phyloP scores from a whole-genome alignment of 306 rosid genomes.

The Argentina anserina region DNA sequence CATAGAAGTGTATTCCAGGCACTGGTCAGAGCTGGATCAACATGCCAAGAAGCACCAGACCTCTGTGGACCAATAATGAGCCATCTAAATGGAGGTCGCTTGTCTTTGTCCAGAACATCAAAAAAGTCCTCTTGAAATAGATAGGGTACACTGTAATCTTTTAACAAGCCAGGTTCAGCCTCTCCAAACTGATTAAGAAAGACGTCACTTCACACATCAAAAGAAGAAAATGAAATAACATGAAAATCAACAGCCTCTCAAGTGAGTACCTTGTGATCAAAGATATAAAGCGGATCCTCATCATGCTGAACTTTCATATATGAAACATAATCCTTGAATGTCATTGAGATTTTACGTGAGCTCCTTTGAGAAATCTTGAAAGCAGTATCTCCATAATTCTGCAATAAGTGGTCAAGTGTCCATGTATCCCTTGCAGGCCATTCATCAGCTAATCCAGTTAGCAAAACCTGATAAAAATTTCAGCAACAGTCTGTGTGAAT shows the following conservation, averaged over 20 bases:
- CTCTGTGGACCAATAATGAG: conserved; percentile 93
- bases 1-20: conserved; percentile 97
- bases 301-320: conserved; percentile 79
- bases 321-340: conserved; percentile 75
- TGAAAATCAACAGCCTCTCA: neutral
- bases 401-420: conserved; percentile 70
- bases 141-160: conserved; percentile 84
- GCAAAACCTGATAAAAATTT: conserved; percentile 51
- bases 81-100: conserved; percentile 96
- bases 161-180: conserved; percentile 74
- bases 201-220: neutral
- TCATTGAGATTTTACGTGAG: conserved; percentile 61
- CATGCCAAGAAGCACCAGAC: conserved; percentile 99
- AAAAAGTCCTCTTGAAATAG: conserved; percentile 87
- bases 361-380: conserved; percentile 86
- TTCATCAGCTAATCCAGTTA: conserved; percentile 68
- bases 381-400: conserved; percentile 60
- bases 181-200: conserved; percentile 77
- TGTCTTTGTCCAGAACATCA: conserved; percentile 66
- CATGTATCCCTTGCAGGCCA: conserved; percentile 91
- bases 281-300: conserved; percentile 96
- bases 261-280: conserved; percentile 76
- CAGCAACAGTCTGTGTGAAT: neutral
- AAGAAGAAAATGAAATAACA: neutral
- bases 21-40: conserved; percentile 98